Evolutionary conservation across 208 protist genomes (phyloP), one percentile per base, ranked within the genome.

Genomic region (Trichomonas tenax): DNA sequence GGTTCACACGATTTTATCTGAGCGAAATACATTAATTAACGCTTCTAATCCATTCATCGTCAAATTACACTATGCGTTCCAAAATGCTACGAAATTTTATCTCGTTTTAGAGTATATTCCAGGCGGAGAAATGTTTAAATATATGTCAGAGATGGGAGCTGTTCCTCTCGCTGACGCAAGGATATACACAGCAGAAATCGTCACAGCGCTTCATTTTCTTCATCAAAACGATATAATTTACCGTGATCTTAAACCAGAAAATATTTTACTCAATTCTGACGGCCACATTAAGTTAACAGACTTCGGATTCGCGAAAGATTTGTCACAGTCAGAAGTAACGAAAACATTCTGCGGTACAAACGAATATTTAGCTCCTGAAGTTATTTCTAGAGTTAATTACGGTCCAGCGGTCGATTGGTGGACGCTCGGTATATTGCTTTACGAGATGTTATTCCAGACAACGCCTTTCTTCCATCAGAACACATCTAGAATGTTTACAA

Each of bases 221-320:
- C 86, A 93, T 93, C 23, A 51, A 14, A 51, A n/a, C 17, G 86
- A 31, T 17, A 41, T 93, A 48, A 44, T 93, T n/a, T 93, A 93
- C 38, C 86, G 86, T 38, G 86, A 93, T 93, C 15, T 93, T 0
- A 93, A 34, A 38, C 86, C 86, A 10, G 86, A 93, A 41, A 93
- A 93, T 51, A 51, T 93, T 34, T 51, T 93, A n/a, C 14, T 93
- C 26, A 41, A 34, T 38, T 8, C 45, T 58, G n/a, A 93, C 17
- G 86, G 86, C 0, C 86, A 93, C 51, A 93, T 93, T 38, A 93
- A 93, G 45, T 17, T 93, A 31, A 93, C 86, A 17, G 86, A 93
- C 34, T 93, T 93, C 44, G 86, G 86, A 38, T 38, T 93, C 8
- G 41, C 86, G 4, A 93, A 93, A 36, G 86, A 93, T 6, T 58